Base-by-base conservation (phyloP, 2,329 filamentous ascomycete genomes). In the Stagonosporopsis cucurbitacearum region DNA sequence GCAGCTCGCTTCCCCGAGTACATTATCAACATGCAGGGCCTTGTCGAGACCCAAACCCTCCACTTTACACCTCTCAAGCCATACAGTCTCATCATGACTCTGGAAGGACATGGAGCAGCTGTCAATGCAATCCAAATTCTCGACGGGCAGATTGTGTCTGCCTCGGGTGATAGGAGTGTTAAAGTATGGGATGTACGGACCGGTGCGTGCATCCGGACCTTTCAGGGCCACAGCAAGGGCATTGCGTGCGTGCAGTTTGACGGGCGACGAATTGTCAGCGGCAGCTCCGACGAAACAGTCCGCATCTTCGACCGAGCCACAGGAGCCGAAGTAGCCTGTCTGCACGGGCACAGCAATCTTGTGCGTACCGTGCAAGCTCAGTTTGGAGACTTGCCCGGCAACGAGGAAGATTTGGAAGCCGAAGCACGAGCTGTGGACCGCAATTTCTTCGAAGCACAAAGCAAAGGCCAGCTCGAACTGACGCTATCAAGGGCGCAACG, bases 211-310 rank as follows among this genome's bases (percentile, higher is more conserved):
- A 82, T 84, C 40, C 86, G 90, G 66, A 96, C 91, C 0, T 87
- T 96, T 30, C 82, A 90, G 35, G 95, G 94, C 1, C 95, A 99
- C 69, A 86, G 86, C 60, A 99, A 99, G 74, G 95, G 95, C 28
- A 98, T 99, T 66, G 95, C 95, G 2, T 99, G 95, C 73, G 93
- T 99, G 15, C 94, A 99, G 75, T 98, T 95, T 70, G 95, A 99
- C 72, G 92, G 92, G 23, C 87, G 91, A 46, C 86, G 95, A 19
- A 96, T 99, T 60, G 92, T 99, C 47, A 97, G 92, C 66, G 95
- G 95, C 2, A 97, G 93, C 75, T 97, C 93, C 66, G 95, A 99
- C 74, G 92, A 96, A 71, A 93, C 95, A 36, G 92, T 99, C 28
- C 92, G 95, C 64, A 95, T 99, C 19, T 99, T 96, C 73, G 95